phyloP scores from a whole-genome alignment of 2,329 filamentous ascomycete species.

The Sordariomycetes sp. region DNA sequence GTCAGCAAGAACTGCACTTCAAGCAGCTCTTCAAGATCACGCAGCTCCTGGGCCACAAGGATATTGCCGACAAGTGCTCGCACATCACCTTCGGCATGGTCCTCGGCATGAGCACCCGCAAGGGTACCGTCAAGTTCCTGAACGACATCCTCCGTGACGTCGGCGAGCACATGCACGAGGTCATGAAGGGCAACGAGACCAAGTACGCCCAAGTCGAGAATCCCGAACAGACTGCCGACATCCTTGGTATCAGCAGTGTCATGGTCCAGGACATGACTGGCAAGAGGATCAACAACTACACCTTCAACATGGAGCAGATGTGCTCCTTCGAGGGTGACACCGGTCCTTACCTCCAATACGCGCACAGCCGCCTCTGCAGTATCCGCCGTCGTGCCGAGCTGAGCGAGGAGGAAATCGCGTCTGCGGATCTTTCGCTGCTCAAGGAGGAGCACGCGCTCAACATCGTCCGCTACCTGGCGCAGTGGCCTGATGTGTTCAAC shows the following conservation, averaged over 20 bases:
- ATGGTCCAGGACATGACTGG: constrained; percentile 98
- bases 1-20: constrained; percentile 63
- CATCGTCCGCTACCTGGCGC: constrained; percentile 65
- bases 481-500: constrained; percentile 77
- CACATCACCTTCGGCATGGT: constrained; percentile 72
- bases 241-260: constrained; percentile 83
- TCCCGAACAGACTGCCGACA: constrained; percentile 74
- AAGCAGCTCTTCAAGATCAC: constrained; percentile 71
- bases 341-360: constrained; percentile 78
- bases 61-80: constrained; percentile 58
- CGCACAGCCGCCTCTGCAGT: constrained; percentile 62
- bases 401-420: constrained; percentile 45
- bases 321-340: constrained; percentile 79
- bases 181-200: constrained; percentile 81
- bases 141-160: constrained; percentile 69
- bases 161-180: constrained; percentile 92
- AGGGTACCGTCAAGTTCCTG: constrained; percentile 63
- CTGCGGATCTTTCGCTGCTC: constrained; percentile 59
- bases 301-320: constrained; percentile 75
- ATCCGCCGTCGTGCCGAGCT: constrained; percentile 50
- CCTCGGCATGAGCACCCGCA: constrained; percentile 61
- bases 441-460: constrained; percentile 64
- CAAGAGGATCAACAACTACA: constrained; percentile 65
- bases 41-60: constrained; percentile 59
- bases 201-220: constrained; percentile 90